These are phyloP conservation scores for Nelumbo lutea DNA, from an alignment of 164 flowering plant genomes.

Conservation along the genomic window DNA sequence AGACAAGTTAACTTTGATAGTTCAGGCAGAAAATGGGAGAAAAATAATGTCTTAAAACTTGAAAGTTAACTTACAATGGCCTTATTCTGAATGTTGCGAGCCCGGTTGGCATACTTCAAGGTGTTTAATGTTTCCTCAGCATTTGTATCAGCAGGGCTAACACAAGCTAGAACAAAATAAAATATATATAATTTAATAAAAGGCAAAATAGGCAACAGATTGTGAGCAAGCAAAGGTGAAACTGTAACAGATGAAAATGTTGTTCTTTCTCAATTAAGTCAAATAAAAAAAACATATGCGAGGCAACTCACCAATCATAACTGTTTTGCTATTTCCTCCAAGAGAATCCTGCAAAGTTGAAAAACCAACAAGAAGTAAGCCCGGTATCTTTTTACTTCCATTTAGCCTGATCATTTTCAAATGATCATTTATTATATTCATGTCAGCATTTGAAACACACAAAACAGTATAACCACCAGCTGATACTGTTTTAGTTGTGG, in stretches of 20 bases:
- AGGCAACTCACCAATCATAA: conserved; percentile 85
- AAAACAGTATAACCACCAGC: neutral
- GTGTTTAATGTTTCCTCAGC: conserved; percentile 97
- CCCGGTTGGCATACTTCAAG: conserved; percentile 95
- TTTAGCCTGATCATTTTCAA: neutral
- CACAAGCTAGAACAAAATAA: conserved; percentile 53
- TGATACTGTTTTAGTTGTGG: neutral
- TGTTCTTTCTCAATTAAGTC: neutral
- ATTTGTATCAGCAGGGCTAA: conserved; percentile 98
- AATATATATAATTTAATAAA: neutral
- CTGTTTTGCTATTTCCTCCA: conserved; percentile 96
- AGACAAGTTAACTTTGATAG: neutral
- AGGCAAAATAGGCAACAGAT: neutral
- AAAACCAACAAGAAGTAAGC: neutral
- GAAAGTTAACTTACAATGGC: conserved; percentile 65
- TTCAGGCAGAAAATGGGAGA: neutral
- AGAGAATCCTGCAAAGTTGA: conserved; percentile 74
- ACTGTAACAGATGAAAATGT: neutral
- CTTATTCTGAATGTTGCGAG: conserved; percentile 96
- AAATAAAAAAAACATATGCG: neutral
- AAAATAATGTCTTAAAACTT: neutral
- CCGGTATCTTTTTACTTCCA: no score
- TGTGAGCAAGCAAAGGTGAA: conserved; percentile 3
- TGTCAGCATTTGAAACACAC: neutral
- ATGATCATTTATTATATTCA: neutral